Evolutionary conservation across 1,284 basidiomycete genomes (phyloP).

Genomic region (Heimioporus punctisporus): DNA sequence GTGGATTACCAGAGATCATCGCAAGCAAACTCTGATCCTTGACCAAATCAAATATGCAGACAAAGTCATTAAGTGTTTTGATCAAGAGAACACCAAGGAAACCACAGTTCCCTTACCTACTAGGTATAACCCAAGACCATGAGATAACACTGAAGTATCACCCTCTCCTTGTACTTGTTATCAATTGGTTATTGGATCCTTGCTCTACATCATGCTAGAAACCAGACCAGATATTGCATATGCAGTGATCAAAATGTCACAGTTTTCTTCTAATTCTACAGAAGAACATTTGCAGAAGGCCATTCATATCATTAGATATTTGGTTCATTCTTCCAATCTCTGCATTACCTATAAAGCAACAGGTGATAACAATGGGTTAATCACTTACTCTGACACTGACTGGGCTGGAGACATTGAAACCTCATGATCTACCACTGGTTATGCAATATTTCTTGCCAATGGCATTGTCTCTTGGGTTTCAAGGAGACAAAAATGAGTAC

Average conservation of each 20-base stretch:
- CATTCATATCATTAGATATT: background rate
- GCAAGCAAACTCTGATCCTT: background rate
- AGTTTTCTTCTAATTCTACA: background rate
- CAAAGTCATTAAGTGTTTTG: background rate
- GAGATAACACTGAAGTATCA: background rate
- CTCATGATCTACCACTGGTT: background rate
- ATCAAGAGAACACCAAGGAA: background rate
- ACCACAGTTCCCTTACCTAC: background rate
- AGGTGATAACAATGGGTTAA: background rate
- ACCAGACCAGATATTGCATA: background rate
- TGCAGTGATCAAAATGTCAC: background rate
- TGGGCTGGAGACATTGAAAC: background rate
- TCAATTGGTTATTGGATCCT: background rate
- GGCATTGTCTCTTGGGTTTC: background rate
- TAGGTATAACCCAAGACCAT: background rate
- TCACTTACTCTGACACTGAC: background rate
- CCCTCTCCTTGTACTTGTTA: background rate
- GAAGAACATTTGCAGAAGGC: background rate
- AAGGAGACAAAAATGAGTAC: background rate
- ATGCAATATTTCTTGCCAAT: background rate
- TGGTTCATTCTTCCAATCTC: background rate
- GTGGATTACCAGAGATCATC: background rate
- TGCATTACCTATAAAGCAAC: background rate
- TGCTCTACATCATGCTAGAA: slow-evolving; percentile 1
- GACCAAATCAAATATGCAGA: background rate